These are phyloP conservation scores for Madurella fahalii DNA, from an alignment of 2,329 filamentous ascomycete genomes.

Conservation along the genomic window DNA sequence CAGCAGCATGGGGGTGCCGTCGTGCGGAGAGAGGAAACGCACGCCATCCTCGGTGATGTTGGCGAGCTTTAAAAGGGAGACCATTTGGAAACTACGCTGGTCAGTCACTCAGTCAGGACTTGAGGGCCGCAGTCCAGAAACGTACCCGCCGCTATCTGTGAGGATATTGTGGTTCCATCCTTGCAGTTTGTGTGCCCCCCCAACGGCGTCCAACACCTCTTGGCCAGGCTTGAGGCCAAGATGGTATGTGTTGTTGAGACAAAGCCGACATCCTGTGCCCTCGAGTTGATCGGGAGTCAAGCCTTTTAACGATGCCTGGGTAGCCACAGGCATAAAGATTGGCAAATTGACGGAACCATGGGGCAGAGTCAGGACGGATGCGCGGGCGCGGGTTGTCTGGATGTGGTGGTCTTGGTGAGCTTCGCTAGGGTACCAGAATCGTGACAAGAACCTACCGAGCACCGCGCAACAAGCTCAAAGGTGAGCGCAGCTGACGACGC, in stretches of 20 bases:
- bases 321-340: conserved; percentile 98
- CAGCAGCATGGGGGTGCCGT: conserved; percentile 91
- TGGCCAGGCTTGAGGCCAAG: conserved; percentile 92
- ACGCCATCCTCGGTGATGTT: conserved; percentile 95
- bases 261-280: conserved; percentile 81
- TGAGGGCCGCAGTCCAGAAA: conserved; percentile 27
- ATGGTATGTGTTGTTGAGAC: conserved; percentile 98
- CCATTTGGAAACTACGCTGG: conserved; percentile 85
- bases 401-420: background rate
- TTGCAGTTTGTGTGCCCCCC: conserved; percentile 90
- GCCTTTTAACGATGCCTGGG: conserved; percentile 92
- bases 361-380: conserved; percentile 79
- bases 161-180: conserved; percentile 94
- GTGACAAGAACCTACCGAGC: conserved; percentile 62
- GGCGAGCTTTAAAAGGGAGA: conserved; percentile 87
- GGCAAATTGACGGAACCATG: conserved; percentile 89
- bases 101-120: conserved; percentile 4
- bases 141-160: conserved; percentile 71
- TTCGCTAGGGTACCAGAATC: conserved; percentile 11
- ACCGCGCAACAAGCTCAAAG: conserved; percentile 73
- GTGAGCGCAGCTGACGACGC: conserved; percentile 62
- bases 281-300: conserved; percentile 89
- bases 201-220: conserved; percentile 77
- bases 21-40: conserved; percentile 91
- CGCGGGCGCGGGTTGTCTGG: conserved; percentile 90